Percentiles rank a stretch among this genome's conserved stretches.
These are phyloP conservation scores for Fusarium robinianum DNA, from an alignment of 2,329 filamentous ascomycete species.

Conservation along the genomic window DNA sequence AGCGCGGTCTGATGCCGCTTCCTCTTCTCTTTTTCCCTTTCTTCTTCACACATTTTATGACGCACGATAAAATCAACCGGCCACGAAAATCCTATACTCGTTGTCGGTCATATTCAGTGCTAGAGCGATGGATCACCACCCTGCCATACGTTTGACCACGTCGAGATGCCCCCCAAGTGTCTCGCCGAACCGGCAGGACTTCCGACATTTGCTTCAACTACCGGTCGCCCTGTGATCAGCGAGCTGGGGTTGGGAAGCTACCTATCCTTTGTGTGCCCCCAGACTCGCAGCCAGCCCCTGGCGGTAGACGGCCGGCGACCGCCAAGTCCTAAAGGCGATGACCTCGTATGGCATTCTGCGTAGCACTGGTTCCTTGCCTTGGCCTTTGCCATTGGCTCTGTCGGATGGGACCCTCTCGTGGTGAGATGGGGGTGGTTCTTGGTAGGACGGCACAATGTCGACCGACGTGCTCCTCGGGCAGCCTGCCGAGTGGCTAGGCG, in stretches of 20 bases:
- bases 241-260: too few species aligned
- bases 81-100: conserved; percentile 53
- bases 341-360: conserved; percentile 5
- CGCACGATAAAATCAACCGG: conserved; percentile 67
- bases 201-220: conserved; percentile 35
- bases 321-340: neutral
- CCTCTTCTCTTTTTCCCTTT: conserved; percentile 32
- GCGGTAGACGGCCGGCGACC: neutral
- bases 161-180: conserved; percentile 26
- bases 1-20: conserved; percentile 4
- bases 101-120: conserved; percentile 66
- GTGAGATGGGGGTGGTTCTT: too few species aligned
- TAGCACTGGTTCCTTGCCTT: neutral
- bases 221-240: neutral
- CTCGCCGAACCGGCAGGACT: conserved; percentile 36
- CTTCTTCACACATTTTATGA: conserved; percentile 51
- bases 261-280: conserved; percentile 11
- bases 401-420: neutral
- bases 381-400: neutral
- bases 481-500: conserved; percentile 11
- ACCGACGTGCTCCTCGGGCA: conserved; percentile 6
- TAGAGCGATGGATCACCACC: conserved; percentile 50
- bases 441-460: neutral
- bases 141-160: conserved; percentile 28
- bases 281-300: conserved; percentile 13